Conservation (phyloP, 2,329 filamentous ascomycete genomes). For the Pseudogymnoascus sp. region DNA sequence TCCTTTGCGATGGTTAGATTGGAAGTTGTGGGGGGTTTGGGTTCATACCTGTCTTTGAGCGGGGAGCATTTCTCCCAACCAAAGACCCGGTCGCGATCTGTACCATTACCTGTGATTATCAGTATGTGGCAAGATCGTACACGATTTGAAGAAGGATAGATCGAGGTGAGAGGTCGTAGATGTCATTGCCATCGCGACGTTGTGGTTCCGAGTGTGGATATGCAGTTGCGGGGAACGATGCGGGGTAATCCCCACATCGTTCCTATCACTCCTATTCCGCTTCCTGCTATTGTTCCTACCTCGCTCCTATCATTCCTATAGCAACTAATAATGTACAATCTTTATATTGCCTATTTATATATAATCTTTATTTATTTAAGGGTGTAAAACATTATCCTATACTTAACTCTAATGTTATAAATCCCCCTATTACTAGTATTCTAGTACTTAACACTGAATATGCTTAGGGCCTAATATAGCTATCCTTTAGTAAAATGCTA, state of each 20-base stretch:
- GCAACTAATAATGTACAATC: no score
- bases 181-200: not conserved
- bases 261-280: no score
- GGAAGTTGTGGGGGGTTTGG: not conserved
- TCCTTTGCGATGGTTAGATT: constrained; percentile 20
- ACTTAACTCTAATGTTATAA: not conserved
- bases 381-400: not conserved
- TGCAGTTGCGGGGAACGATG: not conserved
- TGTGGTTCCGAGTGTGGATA: not conserved
- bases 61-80: constrained; percentile 20
- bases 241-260: not conserved
- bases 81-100: constrained; percentile 1
- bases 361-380: no score
- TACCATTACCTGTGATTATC: not conserved
- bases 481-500: no score
- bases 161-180: not conserved
- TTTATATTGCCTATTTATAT: no score
- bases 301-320: no score
- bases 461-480: no score
- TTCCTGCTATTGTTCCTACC: no score
- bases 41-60: constrained; percentile 32
- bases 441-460: no score
- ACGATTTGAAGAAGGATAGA: not conserved
- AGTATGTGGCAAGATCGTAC: not conserved
- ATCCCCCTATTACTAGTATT: not conserved